Evolutionary conservation across 1,284 basidiomycete genomes (phyloP).

Genomic region (Irpex sp.): DNA sequence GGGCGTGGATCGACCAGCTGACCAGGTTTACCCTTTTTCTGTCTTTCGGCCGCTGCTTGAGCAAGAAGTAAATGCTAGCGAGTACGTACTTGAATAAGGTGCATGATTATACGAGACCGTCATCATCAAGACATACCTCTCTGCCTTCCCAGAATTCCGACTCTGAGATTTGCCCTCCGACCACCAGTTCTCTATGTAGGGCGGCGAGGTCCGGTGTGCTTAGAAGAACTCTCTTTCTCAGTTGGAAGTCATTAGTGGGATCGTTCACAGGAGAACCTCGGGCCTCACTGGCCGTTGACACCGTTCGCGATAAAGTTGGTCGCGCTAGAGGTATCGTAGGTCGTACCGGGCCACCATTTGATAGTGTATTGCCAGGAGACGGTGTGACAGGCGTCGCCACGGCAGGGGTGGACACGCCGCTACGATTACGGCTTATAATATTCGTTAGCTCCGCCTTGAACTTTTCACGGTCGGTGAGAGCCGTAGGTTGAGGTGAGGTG

Average conservation of each 20-base stretch:
- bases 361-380: conserved; percentile 17
- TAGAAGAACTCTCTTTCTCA: conserved; percentile 79
- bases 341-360: not conserved
- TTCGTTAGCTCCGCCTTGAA: conserved; percentile 76
- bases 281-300: conserved; percentile 56
- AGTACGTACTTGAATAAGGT: conserved; percentile 2
- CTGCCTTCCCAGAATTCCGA: conserved; percentile 94
- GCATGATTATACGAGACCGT: not conserved
- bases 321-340: conserved; percentile 24
- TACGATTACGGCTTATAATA: conserved; percentile 70
- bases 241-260: conserved; percentile 59
- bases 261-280: conserved; percentile 55
- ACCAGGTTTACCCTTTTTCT: conserved; percentile 81
- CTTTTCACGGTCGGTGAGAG: conserved; percentile 65
- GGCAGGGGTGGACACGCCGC: conserved; percentile 29
- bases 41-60: conserved; percentile 67
- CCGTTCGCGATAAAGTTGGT: conserved; percentile 50
- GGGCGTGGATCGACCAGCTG: conserved; percentile 89
- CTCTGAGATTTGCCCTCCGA: conserved; percentile 82
- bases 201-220: conserved; percentile 72
- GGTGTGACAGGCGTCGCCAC: conserved; percentile 25
- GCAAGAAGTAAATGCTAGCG: conserved; percentile 65
- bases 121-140: conserved; percentile 51
- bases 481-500: conserved; percentile 55
- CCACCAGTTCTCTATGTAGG: conserved; percentile 84